Evolutionary conservation across 2,329 filamentous ascomycete species (phyloP).

Genomic region (Bimuria novae-zelandiae): DNA sequence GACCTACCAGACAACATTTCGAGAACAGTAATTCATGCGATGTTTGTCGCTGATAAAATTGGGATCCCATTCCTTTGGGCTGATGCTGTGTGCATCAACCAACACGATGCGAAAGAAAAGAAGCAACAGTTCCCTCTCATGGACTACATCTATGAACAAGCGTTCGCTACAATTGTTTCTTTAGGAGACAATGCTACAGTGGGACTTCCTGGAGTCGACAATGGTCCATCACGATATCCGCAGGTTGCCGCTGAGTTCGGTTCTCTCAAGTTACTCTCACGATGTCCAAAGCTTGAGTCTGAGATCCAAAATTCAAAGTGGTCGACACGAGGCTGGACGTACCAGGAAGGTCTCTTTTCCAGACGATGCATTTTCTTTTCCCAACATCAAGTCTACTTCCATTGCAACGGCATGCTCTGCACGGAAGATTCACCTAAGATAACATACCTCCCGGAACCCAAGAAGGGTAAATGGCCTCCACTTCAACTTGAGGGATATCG

Average conservation of each 20-base stretch:
- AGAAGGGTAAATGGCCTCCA: neutral
- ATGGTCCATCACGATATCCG: neutral
- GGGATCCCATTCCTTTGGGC: neutral
- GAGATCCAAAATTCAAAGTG: neutral
- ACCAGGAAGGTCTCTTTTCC: slow-evolving; percentile 5
- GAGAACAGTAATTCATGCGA: neutral
- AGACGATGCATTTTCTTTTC: slow-evolving; percentile 2
- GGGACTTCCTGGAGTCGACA: neutral
- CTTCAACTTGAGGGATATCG: neutral
- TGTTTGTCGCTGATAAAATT: neutral
- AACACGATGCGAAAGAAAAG: neutral
- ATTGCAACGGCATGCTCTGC: neutral
- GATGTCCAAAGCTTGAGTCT: neutral
- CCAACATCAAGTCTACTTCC: slow-evolving; percentile 3
- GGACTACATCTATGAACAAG: slow-evolving; percentile 5
- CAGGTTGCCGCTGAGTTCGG: slow-evolving; percentile 1
- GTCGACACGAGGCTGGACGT: slow-evolving; percentile 1
- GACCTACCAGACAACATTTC: neutral
- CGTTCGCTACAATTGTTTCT: neutral
- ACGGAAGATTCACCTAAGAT: slow-evolving; percentile 1
- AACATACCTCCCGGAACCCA: neutral
- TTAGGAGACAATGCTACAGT: neutral
- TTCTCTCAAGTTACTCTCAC: neutral
- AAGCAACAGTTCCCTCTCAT: neutral
- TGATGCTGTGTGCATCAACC: slow-evolving; percentile 2